Conservation (phyloP, 352 stramenopile species). For the Phytophthora citrophthora region DNA sequence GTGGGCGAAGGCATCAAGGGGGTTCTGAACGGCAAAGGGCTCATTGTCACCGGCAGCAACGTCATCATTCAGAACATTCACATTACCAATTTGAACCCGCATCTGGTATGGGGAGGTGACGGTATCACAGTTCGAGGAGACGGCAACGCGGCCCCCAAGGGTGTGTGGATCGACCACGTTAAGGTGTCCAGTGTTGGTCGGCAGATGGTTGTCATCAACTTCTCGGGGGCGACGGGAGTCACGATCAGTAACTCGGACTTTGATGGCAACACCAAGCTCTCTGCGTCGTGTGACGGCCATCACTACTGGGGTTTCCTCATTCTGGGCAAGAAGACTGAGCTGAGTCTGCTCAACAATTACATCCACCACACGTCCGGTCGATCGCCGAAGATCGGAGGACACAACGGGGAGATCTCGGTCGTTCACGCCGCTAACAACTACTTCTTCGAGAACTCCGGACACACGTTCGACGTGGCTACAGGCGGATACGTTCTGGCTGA, state of each 20-base stretch:
- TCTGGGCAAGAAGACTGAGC: conserved; percentile 19
- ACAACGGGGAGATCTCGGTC: conserved; percentile 7
- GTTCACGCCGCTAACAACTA: conserved; percentile 39
- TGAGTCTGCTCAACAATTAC: conserved; percentile 25
- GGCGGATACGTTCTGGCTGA: conserved; percentile 28
- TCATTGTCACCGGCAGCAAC: conserved; percentile 30
- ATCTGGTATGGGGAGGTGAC: conserved; percentile 28
- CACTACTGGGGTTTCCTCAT: conserved; percentile 50
- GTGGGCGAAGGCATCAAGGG: conserved; percentile 32
- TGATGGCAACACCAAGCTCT: conserved; percentile 9
- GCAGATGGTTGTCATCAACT: conserved; percentile 41
- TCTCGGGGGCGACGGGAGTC: conserved; percentile 7
- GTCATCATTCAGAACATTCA: conserved; percentile 48
- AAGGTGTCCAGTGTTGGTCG: conserved; percentile 39
- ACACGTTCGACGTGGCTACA: conserved; percentile 21
- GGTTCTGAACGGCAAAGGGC: conserved; percentile 39
- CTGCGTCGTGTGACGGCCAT: conserved; percentile 20
- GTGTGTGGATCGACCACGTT: conserved; percentile 40
- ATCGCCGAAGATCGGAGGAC: conserved; percentile 35
- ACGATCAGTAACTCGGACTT: conserved; percentile 38
- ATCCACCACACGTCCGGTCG: conserved; percentile 40
- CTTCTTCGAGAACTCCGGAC: conserved; percentile 19
- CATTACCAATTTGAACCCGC: conserved; percentile 42
- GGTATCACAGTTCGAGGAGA: conserved; percentile 27
- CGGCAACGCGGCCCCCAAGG: conserved; percentile 6